Conservation (phyloP, 495 filamentous ascomycete genomes). For the Beverwykella pulmonaria region DNA sequence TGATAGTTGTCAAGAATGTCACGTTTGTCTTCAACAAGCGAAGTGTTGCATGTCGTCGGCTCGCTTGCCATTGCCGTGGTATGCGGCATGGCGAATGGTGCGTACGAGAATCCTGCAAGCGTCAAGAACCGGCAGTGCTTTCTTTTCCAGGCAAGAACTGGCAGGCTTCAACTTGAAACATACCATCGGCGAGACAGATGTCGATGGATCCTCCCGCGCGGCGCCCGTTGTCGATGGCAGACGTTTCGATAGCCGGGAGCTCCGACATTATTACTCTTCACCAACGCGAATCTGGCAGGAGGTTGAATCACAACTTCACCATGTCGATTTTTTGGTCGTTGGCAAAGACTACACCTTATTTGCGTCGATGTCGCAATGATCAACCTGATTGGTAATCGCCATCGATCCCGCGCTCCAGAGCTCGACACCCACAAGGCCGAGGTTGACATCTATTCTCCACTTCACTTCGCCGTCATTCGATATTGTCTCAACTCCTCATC, state of each 20-base stretch:
- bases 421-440: background rate
- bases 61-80: too few relatives aligned
- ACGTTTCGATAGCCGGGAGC: background rate
- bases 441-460: background rate
- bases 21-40: too few relatives aligned
- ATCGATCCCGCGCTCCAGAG: background rate
- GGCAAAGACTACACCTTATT: too few relatives aligned
- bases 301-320: background rate
- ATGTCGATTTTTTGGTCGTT: background rate
- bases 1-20: too few relatives aligned
- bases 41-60: too few relatives aligned
- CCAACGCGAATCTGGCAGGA: background rate
- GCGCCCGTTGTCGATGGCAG: background rate
- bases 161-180: background rate
- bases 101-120: background rate
- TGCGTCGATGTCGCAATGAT: background rate
- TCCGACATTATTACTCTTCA: background rate
- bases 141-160: background rate
- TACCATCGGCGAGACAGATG: background rate
- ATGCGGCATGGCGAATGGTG: too few relatives aligned
- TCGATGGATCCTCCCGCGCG: conserved; percentile 1
- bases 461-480: background rate
- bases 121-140: background rate
- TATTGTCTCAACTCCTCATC: background rate
- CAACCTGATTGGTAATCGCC: background rate